Percentiles rank a stretch among this genome's conserved stretches.
Evolutionary conservation across 345 rosid species (phyloP).

Genomic region (Citrus hindsii): DNA sequence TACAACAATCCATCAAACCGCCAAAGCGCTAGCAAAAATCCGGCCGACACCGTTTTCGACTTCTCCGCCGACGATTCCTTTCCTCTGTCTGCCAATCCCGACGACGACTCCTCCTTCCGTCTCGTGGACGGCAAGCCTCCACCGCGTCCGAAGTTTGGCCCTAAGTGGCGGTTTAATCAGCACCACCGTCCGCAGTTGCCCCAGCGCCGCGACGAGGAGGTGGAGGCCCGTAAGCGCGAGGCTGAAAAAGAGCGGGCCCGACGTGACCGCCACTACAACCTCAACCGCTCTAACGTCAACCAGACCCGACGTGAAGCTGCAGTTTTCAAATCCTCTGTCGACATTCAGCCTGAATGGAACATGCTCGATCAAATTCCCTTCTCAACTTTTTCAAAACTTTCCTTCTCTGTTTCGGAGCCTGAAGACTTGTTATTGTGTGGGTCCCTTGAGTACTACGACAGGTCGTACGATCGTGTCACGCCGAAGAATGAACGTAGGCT

Average conservation of each 20-base stretch:
- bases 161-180: slow-evolving; percentile 82
- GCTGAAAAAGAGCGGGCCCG: slow-evolving; percentile 95
- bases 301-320: slow-evolving; percentile 88
- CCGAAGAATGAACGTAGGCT: slow-evolving; percentile 78
- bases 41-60: slow-evolving; percentile 61
- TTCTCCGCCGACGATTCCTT: slow-evolving; percentile 83
- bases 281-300: slow-evolving; percentile 60
- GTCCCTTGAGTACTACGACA: slow-evolving; percentile 70
- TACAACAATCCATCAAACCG: slow-evolving; percentile 30
- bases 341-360: slow-evolving; percentile 97
- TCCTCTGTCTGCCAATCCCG: slow-evolving; percentile 42
- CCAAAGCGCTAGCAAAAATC: slow-evolving; percentile 29
- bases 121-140: slow-evolving; percentile 91
- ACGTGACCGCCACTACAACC: slow-evolving; percentile 74
- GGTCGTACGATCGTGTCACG: slow-evolving; percentile 64
- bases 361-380: slow-evolving; percentile 98
- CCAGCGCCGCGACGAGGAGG: slow-evolving; percentile 95
- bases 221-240: slow-evolving; percentile 79
- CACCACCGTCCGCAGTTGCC: slow-evolving; percentile 75
- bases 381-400: slow-evolving; percentile 76
- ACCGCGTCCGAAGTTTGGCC: slow-evolving; percentile 87
- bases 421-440: slow-evolving; percentile 85
- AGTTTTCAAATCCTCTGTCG: slow-evolving; percentile 78
- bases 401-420: slow-evolving; percentile 72
- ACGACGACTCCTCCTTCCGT: slow-evolving; percentile 81